Evolutionary conservation across 345 rosid genomes (phyloP), one percentile per base, ranked within the genome.

Genomic region (Heritiera littoralis): DNA sequence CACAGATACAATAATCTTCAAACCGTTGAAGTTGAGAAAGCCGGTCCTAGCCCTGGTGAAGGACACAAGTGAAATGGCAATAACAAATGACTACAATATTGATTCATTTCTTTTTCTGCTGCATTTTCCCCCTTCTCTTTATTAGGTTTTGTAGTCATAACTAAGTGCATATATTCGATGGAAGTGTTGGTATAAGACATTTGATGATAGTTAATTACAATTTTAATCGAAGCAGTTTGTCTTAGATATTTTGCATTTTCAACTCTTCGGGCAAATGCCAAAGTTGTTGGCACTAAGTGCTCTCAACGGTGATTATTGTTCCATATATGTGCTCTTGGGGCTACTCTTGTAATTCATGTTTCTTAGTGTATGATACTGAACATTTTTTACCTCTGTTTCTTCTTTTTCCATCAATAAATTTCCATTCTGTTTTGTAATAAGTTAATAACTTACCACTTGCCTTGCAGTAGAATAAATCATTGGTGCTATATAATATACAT

Each of bases 21-120:
- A 41, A 28, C 15, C 32, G 0, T 77, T 0, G 75, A 48, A 55
- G 17, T 35, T 18, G 76, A 79, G 64, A 4, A 80, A n/a, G 82
- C 90, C 9, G 90, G 91, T 7, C 90, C 90, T 6, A 86, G 86
- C 79, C 84, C 89, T 7, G 89, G 91, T 2, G 77, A 65, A 11
- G 88, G 89, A 32, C 90, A 88, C 10, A 5, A 74, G 41, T 60
- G 12, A 17, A 45, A 51, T 23, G 82, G 73, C 17, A 75, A 74
- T 41, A 77, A 76, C 13, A 78, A 80, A 3, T 81, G 77, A 83
- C 13, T 41, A 1, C 18, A 54, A 30, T 12, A 17, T 43, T 77
- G 14, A 30, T n/a, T 68, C 64, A n/a, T 48, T 10, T 69, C 17
- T 45, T 68, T n/a, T 10, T 30, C 43, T 5, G 17, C 12, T 9